Base-by-base conservation (phyloP, 2,329 filamentous ascomycete genomes). In the Phoma sp. region DNA sequence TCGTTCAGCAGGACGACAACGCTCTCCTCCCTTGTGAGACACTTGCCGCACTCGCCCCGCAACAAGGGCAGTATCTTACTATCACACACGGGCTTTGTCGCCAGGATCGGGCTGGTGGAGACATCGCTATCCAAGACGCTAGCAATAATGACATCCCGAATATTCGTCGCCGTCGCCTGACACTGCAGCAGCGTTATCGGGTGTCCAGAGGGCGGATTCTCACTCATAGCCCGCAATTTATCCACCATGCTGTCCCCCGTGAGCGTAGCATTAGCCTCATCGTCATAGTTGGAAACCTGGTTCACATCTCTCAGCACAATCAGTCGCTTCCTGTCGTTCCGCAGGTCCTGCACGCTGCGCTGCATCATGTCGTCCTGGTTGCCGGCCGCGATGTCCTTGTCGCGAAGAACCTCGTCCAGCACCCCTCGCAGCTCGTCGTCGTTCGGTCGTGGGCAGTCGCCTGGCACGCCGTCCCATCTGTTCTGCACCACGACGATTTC, bases 401-500 rank as follows among this genome's bases (percentile, higher is more conserved):
- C 66, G 2, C 43, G 15, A 0, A 68, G 49, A 0, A 76, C 77
- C 2, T 69, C 68, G 28, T 74, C 61, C 1, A 81, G 64, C 18
- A 75, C 69, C n/a, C 68, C 65, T 7, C 62, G 42, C 33, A 81
- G 68, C 47, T 81, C 79, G 39, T 77, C 66, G 53, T 76, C 73
- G 28, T 56, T 74, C 0, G 80, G 80, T 3, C 71, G 72, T 1
- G 70, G 71, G 59, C 80, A 83, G 7, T 80, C 78, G n/a, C 53
- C 66, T 5, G 79, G 77, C 1, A 83, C 79, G 33, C 79, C 79
- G 53, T 83, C 80, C 77, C 78, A 82, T 7, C 81, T 71, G 53
- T 81, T 70, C 56, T 83, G 80, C n/a, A 81, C 71, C 4, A 81
- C 77, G 26, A 81, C 68, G 30, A 82, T 80, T 55, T 83, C 81